Percentiles rank a stretch among this genome's conserved stretches.
Conservation (phyloP, 2,329 filamentous ascomycete species). For the Aspergillus sp. region DNA sequence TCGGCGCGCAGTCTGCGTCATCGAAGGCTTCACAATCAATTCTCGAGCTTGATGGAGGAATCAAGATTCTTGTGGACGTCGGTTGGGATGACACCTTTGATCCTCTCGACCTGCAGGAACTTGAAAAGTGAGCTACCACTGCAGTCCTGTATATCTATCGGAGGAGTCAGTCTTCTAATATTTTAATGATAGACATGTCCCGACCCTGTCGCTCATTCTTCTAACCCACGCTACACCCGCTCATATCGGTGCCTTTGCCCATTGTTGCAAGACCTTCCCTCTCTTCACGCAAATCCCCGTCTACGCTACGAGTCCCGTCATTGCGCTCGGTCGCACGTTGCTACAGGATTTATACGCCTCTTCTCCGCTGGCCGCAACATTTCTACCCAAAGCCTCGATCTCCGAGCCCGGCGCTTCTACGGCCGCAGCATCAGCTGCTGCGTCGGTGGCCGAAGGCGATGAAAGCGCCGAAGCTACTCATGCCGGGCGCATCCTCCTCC, state of each 20-base stretch:
- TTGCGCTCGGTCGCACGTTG: slow-evolving; percentile 86
- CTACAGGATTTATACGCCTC: slow-evolving; percentile 91
- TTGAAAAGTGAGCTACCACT: slow-evolving; percentile 71
- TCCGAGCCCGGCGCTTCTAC: slow-evolving; percentile 56
- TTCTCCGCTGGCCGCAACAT: slow-evolving; percentile 81
- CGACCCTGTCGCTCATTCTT: slow-evolving; percentile 88
- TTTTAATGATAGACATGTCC: slow-evolving; percentile 66
- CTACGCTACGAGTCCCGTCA: slow-evolving; percentile 91
- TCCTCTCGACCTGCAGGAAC: slow-evolving; percentile 74
- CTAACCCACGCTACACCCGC: slow-evolving; percentile 90
- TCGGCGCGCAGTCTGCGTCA: slow-evolving; percentile 79
- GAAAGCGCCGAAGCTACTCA: slow-evolving; percentile 35
- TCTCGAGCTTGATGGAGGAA: slow-evolving; percentile 90
- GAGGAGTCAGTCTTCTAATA: background rate
- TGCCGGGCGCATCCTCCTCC: slow-evolving; percentile 54
- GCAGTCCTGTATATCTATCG: background rate
- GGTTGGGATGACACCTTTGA: slow-evolving; percentile 96
- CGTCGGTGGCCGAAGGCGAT: slow-evolving; percentile 30
- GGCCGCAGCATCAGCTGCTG: slow-evolving; percentile 36
- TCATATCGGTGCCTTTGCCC: slow-evolving; percentile 89
- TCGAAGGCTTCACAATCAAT: slow-evolving; percentile 92
- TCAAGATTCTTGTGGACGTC: slow-evolving; percentile 92
- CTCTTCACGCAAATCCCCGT: slow-evolving; percentile 89
- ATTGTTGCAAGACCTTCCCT: slow-evolving; percentile 96
- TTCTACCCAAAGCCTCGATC: slow-evolving; percentile 73